Base-by-base conservation (phyloP, 2,329 filamentous ascomycete species). In the Ascochyta koolunga region DNA sequence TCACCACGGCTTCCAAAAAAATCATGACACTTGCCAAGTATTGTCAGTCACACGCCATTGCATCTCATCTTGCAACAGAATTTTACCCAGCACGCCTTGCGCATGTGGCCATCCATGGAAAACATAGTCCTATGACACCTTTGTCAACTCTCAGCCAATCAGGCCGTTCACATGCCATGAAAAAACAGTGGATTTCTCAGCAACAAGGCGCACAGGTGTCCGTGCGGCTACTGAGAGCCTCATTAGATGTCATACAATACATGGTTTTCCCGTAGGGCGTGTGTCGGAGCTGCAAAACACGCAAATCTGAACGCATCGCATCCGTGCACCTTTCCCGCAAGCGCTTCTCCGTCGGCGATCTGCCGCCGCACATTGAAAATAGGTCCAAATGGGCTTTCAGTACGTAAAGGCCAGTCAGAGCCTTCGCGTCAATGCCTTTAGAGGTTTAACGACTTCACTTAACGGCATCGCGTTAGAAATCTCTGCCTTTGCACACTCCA, bases 401-500 rank as follows among this genome's bases (percentile, higher is more conserved):
- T 55, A 56, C 47, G 52, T 56, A 56, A 55, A 46, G 42, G n/a
- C 46, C 41, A 46, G 36, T 50, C 52, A 55, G 46, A 54, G 50
- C 37, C 39, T 53, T 47, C 39, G 5, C 15, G 21, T 11, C 22
- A 16, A 22, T 44, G 49, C 51, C 51, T 40, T 39, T 54, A 54
- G 41, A 55, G 52, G 52, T 32, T 55, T 50, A 55, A 55, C 18
- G 52, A 50, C 52, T 55, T 46, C 52, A 56, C 52, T 50, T 56
- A 56, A 56, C 52, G 52, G 52, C 38, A 56, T 50, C 52, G 52
- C 52, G 52, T 46, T 56, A 46, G 41, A 56, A 56, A 56, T 42
- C n/a, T 56, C 46, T 56, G 21, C 25, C 27, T 29, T 15, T 29
- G 27, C 27, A 29, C 27, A 29, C 27, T 29, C 27, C 27, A 29